phyloP scores from a whole-genome alignment of 306 rosid genomes.

The Rubus idaeus region DNA sequence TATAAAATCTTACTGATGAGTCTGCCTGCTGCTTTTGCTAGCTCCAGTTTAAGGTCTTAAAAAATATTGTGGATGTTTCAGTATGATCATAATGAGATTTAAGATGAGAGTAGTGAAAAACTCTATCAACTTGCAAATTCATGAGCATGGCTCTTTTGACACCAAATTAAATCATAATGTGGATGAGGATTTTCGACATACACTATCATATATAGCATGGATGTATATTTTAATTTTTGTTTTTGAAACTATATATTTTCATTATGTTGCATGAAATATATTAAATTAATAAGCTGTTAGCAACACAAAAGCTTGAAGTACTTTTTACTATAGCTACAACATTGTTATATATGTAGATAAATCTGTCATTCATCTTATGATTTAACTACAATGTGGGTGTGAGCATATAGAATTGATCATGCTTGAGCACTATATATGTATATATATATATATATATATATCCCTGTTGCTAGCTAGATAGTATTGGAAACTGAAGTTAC shows the following conservation, averaged over 20 bases:
- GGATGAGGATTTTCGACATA: background rate
- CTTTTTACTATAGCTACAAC: background rate
- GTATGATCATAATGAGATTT: background rate
- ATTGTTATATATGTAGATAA: background rate
- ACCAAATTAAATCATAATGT: background rate
- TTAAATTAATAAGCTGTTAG: background rate
- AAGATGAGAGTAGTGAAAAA: background rate
- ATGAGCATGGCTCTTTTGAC: background rate
- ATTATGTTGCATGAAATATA: background rate
- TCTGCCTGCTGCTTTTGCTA: background rate
- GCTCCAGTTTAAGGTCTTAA: background rate
- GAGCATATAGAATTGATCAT: background rate
- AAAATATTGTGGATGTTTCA: background rate
- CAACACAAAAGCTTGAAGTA: background rate
- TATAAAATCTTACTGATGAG: background rate
- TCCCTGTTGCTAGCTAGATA: background rate
- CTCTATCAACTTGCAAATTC: background rate
- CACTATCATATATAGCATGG: background rate
- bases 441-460: too few species aligned
- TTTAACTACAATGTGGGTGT: background rate
- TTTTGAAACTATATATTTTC: too few species aligned
- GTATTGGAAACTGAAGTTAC: background rate
- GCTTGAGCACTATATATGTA: background rate
- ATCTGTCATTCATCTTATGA: background rate
- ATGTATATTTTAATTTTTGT: too few species aligned